These are phyloP conservation scores for Linum trigynum DNA, from an alignment of 345 rosid genomes.

Conservation along the genomic window DNA sequence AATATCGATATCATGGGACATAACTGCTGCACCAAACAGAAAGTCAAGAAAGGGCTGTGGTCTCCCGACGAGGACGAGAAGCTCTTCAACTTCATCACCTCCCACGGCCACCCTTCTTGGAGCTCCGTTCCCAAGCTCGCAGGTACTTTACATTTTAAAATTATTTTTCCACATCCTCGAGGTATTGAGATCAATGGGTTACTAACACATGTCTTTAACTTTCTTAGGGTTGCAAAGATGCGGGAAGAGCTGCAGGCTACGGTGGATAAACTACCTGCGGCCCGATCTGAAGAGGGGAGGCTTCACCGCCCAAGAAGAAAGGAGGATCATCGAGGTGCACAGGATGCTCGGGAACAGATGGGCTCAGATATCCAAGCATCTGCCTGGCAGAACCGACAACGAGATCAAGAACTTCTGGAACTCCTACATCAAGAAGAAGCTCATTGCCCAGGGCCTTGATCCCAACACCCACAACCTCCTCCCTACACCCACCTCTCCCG, in stretches of 20 bases:
- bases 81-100: constrained; percentile 32
- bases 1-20: constrained; percentile 29
- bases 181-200: not conserved
- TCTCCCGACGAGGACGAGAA: constrained; percentile 67
- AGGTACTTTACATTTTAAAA: constrained; percentile 19
- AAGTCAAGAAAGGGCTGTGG: constrained; percentile 61
- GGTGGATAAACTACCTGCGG: constrained; percentile 58
- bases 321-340: constrained; percentile 42
- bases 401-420: constrained; percentile 65
- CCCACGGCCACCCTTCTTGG: constrained; percentile 50
- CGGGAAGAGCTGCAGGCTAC: constrained; percentile 57
- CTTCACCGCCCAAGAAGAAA: constrained; percentile 42
- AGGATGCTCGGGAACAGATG: constrained; percentile 48
- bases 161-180: too few relatives aligned
- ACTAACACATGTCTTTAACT: not conserved
- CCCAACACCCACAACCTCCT: constrained; percentile 49
- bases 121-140: constrained; percentile 52
- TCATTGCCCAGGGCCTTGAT: constrained; percentile 43
- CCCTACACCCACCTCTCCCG: not conserved
- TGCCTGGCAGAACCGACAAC: constrained; percentile 62
- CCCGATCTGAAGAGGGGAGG: constrained; percentile 57
- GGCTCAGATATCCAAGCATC: constrained; percentile 62
- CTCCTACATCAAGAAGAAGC: constrained; percentile 56
- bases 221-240: constrained; percentile 50
- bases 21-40: constrained; percentile 54